A percentile compares a stretch with the other conserved stretches of the same genome.
These are phyloP conservation scores for Ceratocystis harringtonii DNA, from an alignment of 2,329 filamentous ascomycete species.

Conservation along the genomic window DNA sequence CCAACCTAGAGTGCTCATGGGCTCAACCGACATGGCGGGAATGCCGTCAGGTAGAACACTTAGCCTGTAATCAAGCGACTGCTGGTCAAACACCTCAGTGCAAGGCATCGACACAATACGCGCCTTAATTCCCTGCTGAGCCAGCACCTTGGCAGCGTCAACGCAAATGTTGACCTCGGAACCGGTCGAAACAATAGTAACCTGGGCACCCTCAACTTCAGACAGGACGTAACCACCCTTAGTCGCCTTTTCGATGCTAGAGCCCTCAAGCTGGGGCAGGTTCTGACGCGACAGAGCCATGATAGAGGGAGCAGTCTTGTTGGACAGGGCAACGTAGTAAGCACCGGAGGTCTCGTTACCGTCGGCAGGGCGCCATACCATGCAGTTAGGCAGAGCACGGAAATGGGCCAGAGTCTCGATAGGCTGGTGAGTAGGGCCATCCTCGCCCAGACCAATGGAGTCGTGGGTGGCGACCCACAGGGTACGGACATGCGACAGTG, in stretches of 20 bases:
- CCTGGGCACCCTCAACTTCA: slow-evolving; percentile 66
- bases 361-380: slow-evolving; percentile 98
- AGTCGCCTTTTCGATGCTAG: slow-evolving; percentile 71
- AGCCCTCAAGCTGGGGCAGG: slow-evolving; percentile 92
- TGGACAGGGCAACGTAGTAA: slow-evolving; percentile 88
- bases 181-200: slow-evolving; percentile 88
- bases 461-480: slow-evolving; percentile 98
- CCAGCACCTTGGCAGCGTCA: slow-evolving; percentile 80
- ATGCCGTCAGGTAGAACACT: slow-evolving; percentile 87
- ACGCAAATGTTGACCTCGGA: slow-evolving; percentile 91
- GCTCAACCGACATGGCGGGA: slow-evolving; percentile 84
- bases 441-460: slow-evolving; percentile 97
- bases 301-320: slow-evolving; percentile 81
- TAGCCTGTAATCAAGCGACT: slow-evolving; percentile 89
- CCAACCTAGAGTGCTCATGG: slow-evolving; percentile 95
- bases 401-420: slow-evolving; percentile 97
- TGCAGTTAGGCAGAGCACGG: slow-evolving; percentile 96
- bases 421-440: slow-evolving; percentile 96
- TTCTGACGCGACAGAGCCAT: slow-evolving; percentile 94
- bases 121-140: slow-evolving; percentile 72
- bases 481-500: slow-evolving; percentile 75
- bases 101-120: slow-evolving; percentile 93
- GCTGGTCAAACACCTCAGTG: slow-evolving; percentile 90
- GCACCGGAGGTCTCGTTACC: slow-evolving; percentile 96
- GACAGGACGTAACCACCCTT: slow-evolving; percentile 92